Evolutionary conservation across 140 eudicot species (phyloP).

Genomic region (Senecio squalidus): DNA sequence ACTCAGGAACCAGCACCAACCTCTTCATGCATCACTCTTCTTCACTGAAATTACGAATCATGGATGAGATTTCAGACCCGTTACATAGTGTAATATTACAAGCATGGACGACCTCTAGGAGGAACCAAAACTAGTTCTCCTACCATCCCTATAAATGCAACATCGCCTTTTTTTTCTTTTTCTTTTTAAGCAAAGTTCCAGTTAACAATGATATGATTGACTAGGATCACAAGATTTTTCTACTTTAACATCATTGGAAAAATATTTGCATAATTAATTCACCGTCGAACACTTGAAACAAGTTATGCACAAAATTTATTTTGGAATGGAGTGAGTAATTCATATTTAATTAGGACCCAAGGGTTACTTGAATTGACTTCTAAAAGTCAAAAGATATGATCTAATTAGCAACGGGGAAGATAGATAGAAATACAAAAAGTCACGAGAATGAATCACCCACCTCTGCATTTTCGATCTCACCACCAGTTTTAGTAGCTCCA

Average conservation of each 20-base stretch:
- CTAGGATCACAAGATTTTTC: neutral
- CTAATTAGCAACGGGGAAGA: neutral
- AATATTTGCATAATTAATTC: neutral
- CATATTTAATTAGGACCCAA: neutral
- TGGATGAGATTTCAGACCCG: neutral
- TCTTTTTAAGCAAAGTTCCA: neutral
- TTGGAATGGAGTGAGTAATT: neutral
- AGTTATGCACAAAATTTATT: neutral
- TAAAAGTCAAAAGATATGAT: neutral
- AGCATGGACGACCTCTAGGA: neutral
- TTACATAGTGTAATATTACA: neutral
- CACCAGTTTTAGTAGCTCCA: slow-evolving; percentile 45
- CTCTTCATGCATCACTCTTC: slow-evolving; percentile 7
- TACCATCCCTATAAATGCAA: neutral
- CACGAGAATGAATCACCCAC: slow-evolving; percentile 27
- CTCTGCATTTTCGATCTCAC: slow-evolving; percentile 50
- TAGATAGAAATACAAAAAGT: neutral
- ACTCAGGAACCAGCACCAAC: slow-evolving; percentile 6
- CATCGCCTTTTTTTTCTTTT: neutral
- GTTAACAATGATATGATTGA: neutral
- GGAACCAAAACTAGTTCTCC: neutral
- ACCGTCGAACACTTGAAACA: slow-evolving; percentile 1
- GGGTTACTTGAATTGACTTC: neutral
- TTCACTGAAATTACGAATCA: slow-evolving; percentile 25
- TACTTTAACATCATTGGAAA: neutral